Conservation (phyloP, 305 asterid species). For the Fraxinus dipetala region DNA sequence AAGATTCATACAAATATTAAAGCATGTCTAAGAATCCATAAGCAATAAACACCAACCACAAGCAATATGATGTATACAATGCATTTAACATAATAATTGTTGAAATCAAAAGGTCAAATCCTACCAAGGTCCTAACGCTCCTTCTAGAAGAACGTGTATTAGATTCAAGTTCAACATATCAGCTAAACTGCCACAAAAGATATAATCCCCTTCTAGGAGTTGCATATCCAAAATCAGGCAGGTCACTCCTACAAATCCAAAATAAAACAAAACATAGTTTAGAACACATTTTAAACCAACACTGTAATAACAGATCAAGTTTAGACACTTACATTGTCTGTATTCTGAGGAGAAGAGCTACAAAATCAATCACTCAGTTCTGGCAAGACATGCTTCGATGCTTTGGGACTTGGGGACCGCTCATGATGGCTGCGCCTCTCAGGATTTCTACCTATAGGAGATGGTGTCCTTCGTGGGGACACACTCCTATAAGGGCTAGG, state of each 20-base stretch:
- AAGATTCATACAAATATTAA: background rate
- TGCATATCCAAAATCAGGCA: background rate
- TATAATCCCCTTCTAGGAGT: conserved; percentile 7
- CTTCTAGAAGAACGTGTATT: conserved; percentile 21
- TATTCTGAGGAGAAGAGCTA: conserved; percentile 14
- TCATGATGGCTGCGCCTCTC: background rate
- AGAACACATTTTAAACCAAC: background rate
- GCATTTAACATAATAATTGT: background rate
- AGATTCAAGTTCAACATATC: conserved; percentile 6
- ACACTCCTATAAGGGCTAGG: conserved; percentile 18
- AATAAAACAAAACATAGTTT: background rate
- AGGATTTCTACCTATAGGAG: conserved; percentile 19
- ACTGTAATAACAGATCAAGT: background rate
- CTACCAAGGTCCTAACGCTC: conserved; percentile 13
- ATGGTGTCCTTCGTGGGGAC: conserved; percentile 19
- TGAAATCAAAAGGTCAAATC: conserved; percentile 6
- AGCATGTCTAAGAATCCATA: background rate
- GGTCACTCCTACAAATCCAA: conserved; percentile 20
- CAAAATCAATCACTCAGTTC: background rate
- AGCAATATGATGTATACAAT: background rate
- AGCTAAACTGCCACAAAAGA: conserved; percentile 13
- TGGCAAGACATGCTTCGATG: background rate
- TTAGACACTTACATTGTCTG: background rate
- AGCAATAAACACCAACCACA: background rate
- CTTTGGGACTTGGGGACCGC: conserved; percentile 16